Percentiles rank a stretch among this genome's conserved stretches.
These are phyloP conservation scores for Scopulariopsis brevicaulis DNA, from an alignment of 2,329 filamentous ascomycete genomes.

Conservation along the genomic window DNA sequence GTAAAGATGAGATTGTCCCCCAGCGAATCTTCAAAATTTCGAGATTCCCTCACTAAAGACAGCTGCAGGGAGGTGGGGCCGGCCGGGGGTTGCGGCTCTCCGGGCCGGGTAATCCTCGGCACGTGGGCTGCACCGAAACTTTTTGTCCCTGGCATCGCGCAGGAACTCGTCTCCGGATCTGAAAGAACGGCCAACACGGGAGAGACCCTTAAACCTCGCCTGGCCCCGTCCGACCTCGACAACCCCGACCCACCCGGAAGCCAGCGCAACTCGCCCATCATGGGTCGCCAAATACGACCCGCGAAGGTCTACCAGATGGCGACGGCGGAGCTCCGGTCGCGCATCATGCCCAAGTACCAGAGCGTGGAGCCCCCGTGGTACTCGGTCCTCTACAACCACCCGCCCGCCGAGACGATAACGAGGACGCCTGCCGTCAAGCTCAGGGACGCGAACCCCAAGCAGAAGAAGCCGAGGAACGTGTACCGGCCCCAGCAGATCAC, in stretches of 20 bases:
- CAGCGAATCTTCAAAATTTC: not conserved
- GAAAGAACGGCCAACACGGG: not conserved
- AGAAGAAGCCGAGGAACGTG: conserved; percentile 54
- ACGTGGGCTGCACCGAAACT: not conserved
- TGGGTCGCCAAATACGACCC: conserved; percentile 33
- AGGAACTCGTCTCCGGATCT: not conserved
- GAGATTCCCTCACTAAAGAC: not conserved
- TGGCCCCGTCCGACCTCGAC: not conserved
- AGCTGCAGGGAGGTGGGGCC: not conserved
- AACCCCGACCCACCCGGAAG: not conserved
- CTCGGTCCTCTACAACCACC: conserved; percentile 36
- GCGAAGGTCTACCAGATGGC: conserved; percentile 35
- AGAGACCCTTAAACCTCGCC: not conserved
- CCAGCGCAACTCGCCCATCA: conserved; percentile 12
- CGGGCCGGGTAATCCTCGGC: not conserved
- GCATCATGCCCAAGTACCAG: conserved; percentile 20
- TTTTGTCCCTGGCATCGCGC: not conserved
- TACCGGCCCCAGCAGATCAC: conserved; percentile 69
- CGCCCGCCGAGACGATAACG: conserved; percentile 46
- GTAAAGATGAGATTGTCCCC: not conserved
- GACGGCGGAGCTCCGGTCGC: conserved; percentile 28
- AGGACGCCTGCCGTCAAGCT: conserved; percentile 40
- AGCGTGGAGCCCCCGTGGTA: conserved; percentile 35
- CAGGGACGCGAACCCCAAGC: conserved; percentile 25
- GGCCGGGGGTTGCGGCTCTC: not conserved